phyloP scores from a whole-genome alignment of 768 basidiomycete species.

The Tylopilus balloui region DNA sequence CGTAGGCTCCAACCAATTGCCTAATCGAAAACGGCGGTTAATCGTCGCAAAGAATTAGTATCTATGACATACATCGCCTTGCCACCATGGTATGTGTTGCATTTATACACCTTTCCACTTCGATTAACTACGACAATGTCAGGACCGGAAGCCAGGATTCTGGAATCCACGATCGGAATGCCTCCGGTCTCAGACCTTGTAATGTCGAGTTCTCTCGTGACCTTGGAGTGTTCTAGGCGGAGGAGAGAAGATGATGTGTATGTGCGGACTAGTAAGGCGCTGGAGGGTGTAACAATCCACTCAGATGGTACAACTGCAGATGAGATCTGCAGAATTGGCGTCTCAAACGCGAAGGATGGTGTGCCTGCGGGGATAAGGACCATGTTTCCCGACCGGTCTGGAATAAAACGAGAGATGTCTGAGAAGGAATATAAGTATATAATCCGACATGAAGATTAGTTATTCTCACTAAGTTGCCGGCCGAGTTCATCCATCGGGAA shows the following conservation, averaged over 20 bases:
- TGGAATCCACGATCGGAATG: constrained; percentile 45
- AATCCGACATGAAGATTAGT: neutral
- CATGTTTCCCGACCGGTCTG: constrained; percentile 14
- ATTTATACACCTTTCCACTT: constrained; percentile 48
- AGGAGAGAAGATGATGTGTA: constrained; percentile 42
- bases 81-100: constrained; percentile 33
- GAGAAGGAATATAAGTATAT: constrained; percentile 4
- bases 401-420: constrained; percentile 50
- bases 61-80: constrained; percentile 39
- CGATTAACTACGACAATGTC: constrained; percentile 46
- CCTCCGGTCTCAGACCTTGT: constrained; percentile 39
- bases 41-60: neutral
- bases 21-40: constrained; percentile 12
- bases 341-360: constrained; percentile 48
- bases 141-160: constrained; percentile 31
- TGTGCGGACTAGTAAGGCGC: constrained; percentile 41
- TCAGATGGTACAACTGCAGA: constrained; percentile 26
- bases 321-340: constrained; percentile 65
- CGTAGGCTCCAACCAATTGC: constrained; percentile 15
- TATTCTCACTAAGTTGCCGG: constrained; percentile 54
- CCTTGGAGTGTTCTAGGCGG: constrained; percentile 21
- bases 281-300: constrained; percentile 13
- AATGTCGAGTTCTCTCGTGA: constrained; percentile 37
- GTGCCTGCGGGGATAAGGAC: constrained; percentile 34
- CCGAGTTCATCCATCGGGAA: constrained; percentile 65